These are phyloP conservation scores for Fusarium graminum DNA, from an alignment of 2,329 filamentous ascomycete genomes.

Conservation along the genomic window DNA sequence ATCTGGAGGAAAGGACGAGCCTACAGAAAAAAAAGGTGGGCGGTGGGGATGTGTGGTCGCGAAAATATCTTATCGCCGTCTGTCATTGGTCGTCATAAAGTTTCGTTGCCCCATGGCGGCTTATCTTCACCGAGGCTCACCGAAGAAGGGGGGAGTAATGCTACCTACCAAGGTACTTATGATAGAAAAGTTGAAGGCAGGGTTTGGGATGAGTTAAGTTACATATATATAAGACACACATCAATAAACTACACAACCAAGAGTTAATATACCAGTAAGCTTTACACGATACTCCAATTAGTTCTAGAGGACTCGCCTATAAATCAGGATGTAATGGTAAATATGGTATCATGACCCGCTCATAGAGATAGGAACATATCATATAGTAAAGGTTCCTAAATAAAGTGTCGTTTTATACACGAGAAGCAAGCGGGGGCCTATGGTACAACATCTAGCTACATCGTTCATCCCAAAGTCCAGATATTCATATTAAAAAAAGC, in stretches of 20 bases:
- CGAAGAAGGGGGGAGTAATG: background rate
- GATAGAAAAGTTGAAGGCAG: background rate
- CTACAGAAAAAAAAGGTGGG: slow-evolving; percentile 50
- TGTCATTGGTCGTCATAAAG: slow-evolving; percentile 45
- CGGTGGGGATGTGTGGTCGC: slow-evolving; percentile 45
- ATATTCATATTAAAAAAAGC: slow-evolving; percentile 28
- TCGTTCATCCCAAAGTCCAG: slow-evolving; percentile 18
- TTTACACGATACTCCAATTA: background rate
- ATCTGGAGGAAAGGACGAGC: slow-evolving; percentile 26
- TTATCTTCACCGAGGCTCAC: slow-evolving; percentile 36
- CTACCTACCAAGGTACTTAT: background rate
- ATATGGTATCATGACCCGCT: background rate
- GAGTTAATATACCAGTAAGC: background rate
- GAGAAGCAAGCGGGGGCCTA: slow-evolving; percentile 34
- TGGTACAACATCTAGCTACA: slow-evolving; percentile 40
- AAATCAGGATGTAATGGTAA: too few species aligned
- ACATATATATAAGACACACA: too few species aligned
- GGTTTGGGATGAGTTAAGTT: too few species aligned
- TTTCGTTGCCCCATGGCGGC: background rate
- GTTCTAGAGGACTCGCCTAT: too few species aligned
- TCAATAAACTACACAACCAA: background rate
- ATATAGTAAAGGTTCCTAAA: slow-evolving; percentile 11
- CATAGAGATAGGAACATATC: background rate
- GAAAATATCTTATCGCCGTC: slow-evolving; percentile 49
- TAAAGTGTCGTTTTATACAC: slow-evolving; percentile 11